Evolutionary conservation across 192 early-diverging fungal species (phyloP), one percentile per base, ranked within the genome.

Genomic region (Backusella tarrabulga): DNA sequence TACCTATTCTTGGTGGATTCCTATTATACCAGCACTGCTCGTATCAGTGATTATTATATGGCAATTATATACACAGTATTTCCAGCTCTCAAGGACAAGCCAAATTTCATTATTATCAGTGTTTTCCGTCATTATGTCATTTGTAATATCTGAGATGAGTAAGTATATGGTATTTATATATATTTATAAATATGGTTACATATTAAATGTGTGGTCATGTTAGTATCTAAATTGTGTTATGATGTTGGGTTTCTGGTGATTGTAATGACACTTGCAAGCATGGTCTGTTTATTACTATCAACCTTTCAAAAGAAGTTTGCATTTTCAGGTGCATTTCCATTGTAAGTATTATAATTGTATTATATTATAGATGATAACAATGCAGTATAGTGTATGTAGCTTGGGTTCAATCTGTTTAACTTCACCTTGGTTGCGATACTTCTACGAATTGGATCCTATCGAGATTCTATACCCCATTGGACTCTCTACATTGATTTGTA

Each of bases 181-280:
- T 2, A 40, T 23, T 32, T 32, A 41, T 3, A 40, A 14, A 41
- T 36, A 19, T 15, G 46, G 34, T 23, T 71, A 35, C 32, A 35
- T 34, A 41, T 50, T 17, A 32, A 50, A 29, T 63, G 52, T 54
- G 52, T 54, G 56, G 56, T 60, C 54, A 21, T 54, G 21, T 26
- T 71, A 79, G 78, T 76, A 46, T 74, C 69, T 21, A 79, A 50
- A 36, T 76, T 75, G 26, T 76, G 46, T 71, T 79, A 79, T 67
- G 68, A 75, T 42, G 54, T 67, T 66, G 74, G 78, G 11, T 75
- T 71, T 36, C 23, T 79, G 68, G 40, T 75, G 23, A 75, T 75
- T 44, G 14, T 71, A 26, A 56, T 79, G 50, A 56, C 60, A 52
- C 23, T 71, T 26, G n/a, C 56, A 34, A 75, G 79, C 34, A 32